These are phyloP conservation scores for Blastomyces percursus DNA, from an alignment of 2,329 filamentous ascomycete genomes.

Conservation along the genomic window DNA sequence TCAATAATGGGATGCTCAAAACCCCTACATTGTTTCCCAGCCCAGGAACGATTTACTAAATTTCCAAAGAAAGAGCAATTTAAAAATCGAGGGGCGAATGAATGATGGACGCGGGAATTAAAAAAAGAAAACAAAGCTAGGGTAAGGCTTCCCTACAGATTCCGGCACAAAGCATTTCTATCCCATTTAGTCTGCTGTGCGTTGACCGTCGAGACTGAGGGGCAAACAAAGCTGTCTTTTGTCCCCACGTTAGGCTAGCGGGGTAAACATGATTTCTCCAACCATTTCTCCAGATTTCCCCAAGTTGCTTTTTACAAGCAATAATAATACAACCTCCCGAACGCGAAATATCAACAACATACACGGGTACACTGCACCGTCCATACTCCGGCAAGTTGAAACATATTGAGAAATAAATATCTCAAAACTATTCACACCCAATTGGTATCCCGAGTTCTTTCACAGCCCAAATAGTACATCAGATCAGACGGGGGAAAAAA, in stretches of 20 bases:
- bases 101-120: neutral
- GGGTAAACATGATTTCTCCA: neutral
- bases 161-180: neutral
- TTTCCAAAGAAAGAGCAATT: too few relatives aligned
- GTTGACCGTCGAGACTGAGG: neutral
- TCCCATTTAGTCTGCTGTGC: neutral
- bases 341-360: neutral
- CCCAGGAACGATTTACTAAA: neutral
- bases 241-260: neutral
- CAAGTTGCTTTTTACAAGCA: neutral
- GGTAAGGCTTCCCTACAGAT: neutral
- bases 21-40: neutral
- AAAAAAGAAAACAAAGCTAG: neutral
- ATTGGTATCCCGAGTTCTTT: neutral
- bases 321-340: neutral
- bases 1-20: neutral
- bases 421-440: neutral
- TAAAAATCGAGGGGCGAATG: too few relatives aligned
- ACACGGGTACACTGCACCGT: neutral
- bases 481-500: too few relatives aligned
- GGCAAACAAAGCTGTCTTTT: neutral
- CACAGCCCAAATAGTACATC: neutral
- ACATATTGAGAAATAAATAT: neutral
- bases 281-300: neutral
- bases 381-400: neutral